Evolutionary conservation across 2,329 filamentous ascomycete species (phyloP), one percentile per base, ranked within the genome.

Genomic region (Paradendryphiella salina): DNA sequence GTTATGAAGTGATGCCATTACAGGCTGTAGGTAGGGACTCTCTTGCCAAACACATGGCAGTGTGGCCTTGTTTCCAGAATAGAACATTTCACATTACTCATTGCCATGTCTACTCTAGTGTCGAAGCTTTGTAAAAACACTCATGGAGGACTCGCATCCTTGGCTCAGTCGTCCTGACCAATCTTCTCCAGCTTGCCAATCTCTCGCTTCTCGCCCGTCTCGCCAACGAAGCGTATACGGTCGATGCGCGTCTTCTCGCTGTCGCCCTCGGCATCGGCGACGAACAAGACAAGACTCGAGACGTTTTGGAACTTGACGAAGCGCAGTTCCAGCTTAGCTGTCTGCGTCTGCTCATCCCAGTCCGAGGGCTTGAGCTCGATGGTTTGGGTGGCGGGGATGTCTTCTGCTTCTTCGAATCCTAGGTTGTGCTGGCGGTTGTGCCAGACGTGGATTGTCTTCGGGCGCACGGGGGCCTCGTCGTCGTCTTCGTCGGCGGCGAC

Each of bases 281-380:
- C 86, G 72, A 96, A 99, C 9, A 99, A 64, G 14, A 96, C 87
- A 64, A 99, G 70, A 55, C 86, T 94, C 52, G 85, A 88, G 46
- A 96, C 88, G 69, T 91, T 95, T 77, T 97, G 94, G 79, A 97
- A 99, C 77, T 96, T 96, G 75, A 99, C 94, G 68, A 93, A 96
- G 11, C 92, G 88, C 64, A 97, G 77, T 74, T 80, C 77, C 21
- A 80, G 61, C 65, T 77, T 80, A 14, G 78, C 79, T 1, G 79
- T 81, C 14, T 73, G 75, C 2, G 78, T 80, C 63, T 75, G 72
- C 54, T 70, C 63, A 54, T 80, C 77, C 93, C 94, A 99, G 67
- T 96, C 90, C 44, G 82, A 80, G 37, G 85, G 79, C 54, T 81
- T 79, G 35, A 99, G 80, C 64, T 86, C 86, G 52, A 96, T 84